phyloP scores from a whole-genome alignment of 2,329 filamentous ascomycete genomes.

The Pseudogymnoascus sp. region DNA sequence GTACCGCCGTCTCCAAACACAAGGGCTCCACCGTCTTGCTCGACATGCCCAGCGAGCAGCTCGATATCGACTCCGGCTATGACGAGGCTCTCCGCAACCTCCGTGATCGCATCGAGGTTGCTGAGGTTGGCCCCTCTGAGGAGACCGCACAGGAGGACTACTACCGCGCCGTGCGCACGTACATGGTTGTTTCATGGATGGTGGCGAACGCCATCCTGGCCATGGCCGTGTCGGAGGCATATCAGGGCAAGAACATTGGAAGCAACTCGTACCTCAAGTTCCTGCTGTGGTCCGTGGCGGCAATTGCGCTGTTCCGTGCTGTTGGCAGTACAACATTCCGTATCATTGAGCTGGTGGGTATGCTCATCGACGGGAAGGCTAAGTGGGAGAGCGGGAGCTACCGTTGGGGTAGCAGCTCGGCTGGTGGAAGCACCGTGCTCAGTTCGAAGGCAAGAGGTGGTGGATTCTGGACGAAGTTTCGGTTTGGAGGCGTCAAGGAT shows the following conservation, averaged over 20 bases:
- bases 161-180: slow-evolving; percentile 93
- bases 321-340: slow-evolving; percentile 75
- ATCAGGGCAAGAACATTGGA: slow-evolving; percentile 61
- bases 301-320: slow-evolving; percentile 78
- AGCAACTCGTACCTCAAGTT: slow-evolving; percentile 88
- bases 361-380: slow-evolving; percentile 77
- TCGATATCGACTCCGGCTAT: slow-evolving; percentile 96
- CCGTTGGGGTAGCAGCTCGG: not conserved
- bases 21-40: slow-evolving; percentile 73
- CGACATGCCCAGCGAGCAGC: slow-evolving; percentile 95
- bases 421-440: slow-evolving; percentile 11
- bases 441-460: slow-evolving; percentile 26
- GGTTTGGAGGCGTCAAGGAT: slow-evolving; percentile 18
- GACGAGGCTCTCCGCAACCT: slow-evolving; percentile 95
- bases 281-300: slow-evolving; percentile 86
- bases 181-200: slow-evolving; percentile 97
- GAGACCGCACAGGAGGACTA: slow-evolving; percentile 93
- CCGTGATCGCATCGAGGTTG: slow-evolving; percentile 82
- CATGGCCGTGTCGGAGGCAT: slow-evolving; percentile 87
- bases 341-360: slow-evolving; percentile 75
- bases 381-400: slow-evolving; percentile 12
- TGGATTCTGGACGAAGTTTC: slow-evolving; percentile 21
- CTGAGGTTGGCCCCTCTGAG: slow-evolving; percentile 54
- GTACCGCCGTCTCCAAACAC: slow-evolving; percentile 70
- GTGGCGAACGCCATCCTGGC: slow-evolving; percentile 83